Conservation (phyloP, 2,329 filamentous ascomycete species). For the Pseudogymnoascus sp. region DNA sequence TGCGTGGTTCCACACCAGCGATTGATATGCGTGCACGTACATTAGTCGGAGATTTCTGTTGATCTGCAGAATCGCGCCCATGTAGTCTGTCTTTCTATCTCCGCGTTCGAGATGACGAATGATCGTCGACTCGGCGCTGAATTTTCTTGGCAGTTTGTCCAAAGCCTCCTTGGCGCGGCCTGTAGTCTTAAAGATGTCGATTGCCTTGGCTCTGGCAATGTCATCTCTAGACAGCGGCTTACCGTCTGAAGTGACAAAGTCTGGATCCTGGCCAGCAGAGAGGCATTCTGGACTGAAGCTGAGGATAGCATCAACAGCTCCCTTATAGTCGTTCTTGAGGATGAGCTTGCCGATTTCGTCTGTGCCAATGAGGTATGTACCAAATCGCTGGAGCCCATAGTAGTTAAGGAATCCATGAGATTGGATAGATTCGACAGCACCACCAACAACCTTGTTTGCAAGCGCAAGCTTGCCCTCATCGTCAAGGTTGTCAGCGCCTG, state of each 20-base stretch:
- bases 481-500: constrained; percentile 34
- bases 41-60: constrained; percentile 77
- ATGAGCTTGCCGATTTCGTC: constrained; percentile 80
- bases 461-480: constrained; percentile 40
- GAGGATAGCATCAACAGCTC: constrained; percentile 69
- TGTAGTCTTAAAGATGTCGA: constrained; percentile 61
- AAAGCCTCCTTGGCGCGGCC: constrained; percentile 53
- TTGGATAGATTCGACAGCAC: constrained; percentile 58
- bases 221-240: constrained; percentile 64
- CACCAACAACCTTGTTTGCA: constrained; percentile 42
- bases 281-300: constrained; percentile 59
- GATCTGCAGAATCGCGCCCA: constrained; percentile 73
- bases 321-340: constrained; percentile 70
- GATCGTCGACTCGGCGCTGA: constrained; percentile 69
- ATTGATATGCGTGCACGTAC: constrained; percentile 97
- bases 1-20: constrained; percentile 83
- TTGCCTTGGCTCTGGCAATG: constrained; percentile 66
- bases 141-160: constrained; percentile 66
- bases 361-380: constrained; percentile 77
- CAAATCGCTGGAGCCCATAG: constrained; percentile 94
- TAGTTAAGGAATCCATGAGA: constrained; percentile 90
- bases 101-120: constrained; percentile 61
- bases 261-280: constrained; percentile 41
- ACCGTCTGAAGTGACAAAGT: constrained; percentile 30
- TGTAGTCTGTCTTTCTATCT: constrained; percentile 52